Percentiles rank a stretch among this genome's conserved stretches.
phyloP scores from a whole-genome alignment of 73 alveolate genomes.

The Uronychia binucleata region DNA sequence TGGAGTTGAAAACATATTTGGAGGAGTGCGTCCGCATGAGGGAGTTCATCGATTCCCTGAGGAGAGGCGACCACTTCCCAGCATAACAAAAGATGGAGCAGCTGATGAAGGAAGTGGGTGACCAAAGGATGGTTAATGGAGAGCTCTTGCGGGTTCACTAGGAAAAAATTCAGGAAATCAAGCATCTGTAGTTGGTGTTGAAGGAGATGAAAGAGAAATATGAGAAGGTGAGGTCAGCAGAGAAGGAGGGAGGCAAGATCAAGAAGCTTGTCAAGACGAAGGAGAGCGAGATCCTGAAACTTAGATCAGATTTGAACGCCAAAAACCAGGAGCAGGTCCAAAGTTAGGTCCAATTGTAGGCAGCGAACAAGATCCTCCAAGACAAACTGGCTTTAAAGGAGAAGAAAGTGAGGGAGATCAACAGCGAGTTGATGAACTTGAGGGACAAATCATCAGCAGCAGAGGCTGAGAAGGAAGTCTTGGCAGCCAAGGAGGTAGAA shows the following conservation, averaged over 20 bases:
- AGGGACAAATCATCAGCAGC: background rate
- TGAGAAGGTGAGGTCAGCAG: background rate
- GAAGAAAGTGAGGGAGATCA: background rate
- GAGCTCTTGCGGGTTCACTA: background rate
- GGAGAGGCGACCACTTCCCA: background rate
- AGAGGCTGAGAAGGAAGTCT: conserved; percentile 7
- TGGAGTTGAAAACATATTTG: background rate
- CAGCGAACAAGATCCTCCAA: background rate
- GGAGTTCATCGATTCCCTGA: background rate
- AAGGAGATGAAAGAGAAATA: background rate
- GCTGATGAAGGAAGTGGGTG: background rate
- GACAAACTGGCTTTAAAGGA: background rate
- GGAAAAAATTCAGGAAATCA: background rate
- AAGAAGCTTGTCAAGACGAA: background rate
- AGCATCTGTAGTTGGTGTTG: background rate
- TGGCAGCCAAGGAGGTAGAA: background rate
- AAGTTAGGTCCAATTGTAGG: background rate
- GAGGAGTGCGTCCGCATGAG: background rate
- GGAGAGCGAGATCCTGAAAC: background rate
- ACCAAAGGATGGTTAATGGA: background rate
- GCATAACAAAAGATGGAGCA: background rate
- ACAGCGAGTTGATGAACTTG: background rate
- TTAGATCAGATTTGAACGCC: background rate
- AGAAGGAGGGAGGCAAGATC: background rate
- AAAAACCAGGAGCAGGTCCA: background rate